Base-by-base conservation (phyloP, 495 filamentous ascomycete genomes). In the Platismatia glauca region DNA sequence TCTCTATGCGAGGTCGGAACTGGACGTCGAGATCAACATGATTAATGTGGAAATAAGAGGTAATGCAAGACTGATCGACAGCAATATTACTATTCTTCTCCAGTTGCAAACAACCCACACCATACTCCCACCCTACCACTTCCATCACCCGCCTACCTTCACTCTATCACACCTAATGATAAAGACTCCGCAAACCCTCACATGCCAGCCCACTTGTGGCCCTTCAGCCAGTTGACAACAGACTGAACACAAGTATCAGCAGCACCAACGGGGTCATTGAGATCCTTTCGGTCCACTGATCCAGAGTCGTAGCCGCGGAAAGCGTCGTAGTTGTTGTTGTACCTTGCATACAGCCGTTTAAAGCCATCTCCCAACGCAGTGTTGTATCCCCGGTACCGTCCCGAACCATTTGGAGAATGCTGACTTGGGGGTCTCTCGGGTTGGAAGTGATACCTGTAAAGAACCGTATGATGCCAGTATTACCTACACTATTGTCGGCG, bases 401-500 rank as follows among this genome's bases (percentile, higher is more conserved):
- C 0, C 24, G 33, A 62, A 79, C 65, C 73, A 75, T 75, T 44
- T 68, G 68, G 24, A 61, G 31, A 59, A 75, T 74, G 33, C 58
- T 57, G 34, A 52, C 64, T 20, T 29, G n/a, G 9, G 72, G 70
- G 34, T 61, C 20, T 18, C 31, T 50, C 11, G 57, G 46, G 31
- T 57, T 39, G 41, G 61, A 61, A 35, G 29, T 18, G 22, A 48
- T 55, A 11, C 73, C 73, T 39, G 72, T 63, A 60, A 73, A 72
- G 34, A 57, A 66, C 62, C 78, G 76, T 72, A 79, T 75, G 22
- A 79, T 67, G 12, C 76, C 76, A 1, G 76, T 76, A 66, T 78
- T 79, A 44, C 50, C 34, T 53, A 74, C 69, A 37, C 71, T 71
- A 60, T 72, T 71, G 71, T 69, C 71, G 22, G 75, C 77, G 3